Evolutionary conservation across 176 grass and related monocot genomes (phyloP).

Genomic region (Oryza longistaminata): DNA sequence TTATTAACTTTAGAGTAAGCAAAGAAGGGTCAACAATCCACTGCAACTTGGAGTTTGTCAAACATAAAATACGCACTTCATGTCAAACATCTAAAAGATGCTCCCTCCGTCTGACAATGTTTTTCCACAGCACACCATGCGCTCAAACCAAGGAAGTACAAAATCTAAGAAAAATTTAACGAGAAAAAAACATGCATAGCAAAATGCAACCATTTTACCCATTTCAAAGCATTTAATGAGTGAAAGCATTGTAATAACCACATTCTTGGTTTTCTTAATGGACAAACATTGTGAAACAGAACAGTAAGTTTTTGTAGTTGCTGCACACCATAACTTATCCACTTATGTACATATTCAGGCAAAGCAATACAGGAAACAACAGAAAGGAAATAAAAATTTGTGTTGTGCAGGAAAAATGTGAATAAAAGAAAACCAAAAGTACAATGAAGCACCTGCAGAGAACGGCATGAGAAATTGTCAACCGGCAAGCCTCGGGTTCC

Average conservation of each 20-base stretch:
- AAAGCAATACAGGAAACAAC: neutral
- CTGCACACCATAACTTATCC: neutral
- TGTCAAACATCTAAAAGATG: neutral
- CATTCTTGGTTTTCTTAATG: neutral
- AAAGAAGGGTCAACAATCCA: constrained; percentile 27
- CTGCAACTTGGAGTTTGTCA: constrained; percentile 26
- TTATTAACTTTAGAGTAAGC: constrained; percentile 37
- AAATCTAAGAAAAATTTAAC: neutral
- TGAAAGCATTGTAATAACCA: neutral
- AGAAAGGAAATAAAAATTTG: constrained; percentile 19
- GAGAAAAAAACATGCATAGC: neutral
- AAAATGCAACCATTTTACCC: neutral
- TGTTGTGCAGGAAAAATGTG: neutral
- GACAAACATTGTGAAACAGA: neutral
- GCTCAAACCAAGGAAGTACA: neutral
- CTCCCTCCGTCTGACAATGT: neutral
- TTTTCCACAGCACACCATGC: neutral
- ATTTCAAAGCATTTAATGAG: neutral
- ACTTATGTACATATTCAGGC: constrained; percentile 20
- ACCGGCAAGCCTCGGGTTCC: constrained; percentile 48
- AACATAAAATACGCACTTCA: constrained; percentile 22
- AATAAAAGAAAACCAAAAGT: constrained; percentile 29
- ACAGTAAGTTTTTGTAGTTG: neutral
- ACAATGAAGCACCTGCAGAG: constrained; percentile 81
- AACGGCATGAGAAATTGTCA: constrained; percentile 96